These are phyloP conservation scores for Thermomucor indicae-seudaticae DNA, from an alignment of 371 early-diverging fungal species.

Conservation along the genomic window DNA sequence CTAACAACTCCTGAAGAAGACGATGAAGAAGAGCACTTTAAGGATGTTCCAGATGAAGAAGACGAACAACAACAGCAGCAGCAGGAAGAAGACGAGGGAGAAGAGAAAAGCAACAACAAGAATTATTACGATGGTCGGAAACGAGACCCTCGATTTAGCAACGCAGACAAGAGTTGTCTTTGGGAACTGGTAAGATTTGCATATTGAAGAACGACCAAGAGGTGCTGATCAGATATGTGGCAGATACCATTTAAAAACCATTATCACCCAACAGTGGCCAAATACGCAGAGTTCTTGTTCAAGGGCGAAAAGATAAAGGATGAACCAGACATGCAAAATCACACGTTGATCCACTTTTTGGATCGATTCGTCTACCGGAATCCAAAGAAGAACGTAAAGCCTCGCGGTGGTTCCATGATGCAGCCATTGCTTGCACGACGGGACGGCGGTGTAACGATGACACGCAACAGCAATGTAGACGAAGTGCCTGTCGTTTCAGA, in stretches of 20 bases:
- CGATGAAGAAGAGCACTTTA: slow-evolving; percentile 58
- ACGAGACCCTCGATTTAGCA: slow-evolving; percentile 82
- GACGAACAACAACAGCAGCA: slow-evolving; percentile 29
- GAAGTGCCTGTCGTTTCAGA: slow-evolving; percentile 54
- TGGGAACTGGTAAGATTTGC: slow-evolving; percentile 84
- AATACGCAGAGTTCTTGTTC: slow-evolving; percentile 74
- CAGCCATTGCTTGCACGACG: slow-evolving; percentile 49
- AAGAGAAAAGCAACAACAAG: slow-evolving; percentile 12
- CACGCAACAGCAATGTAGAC: slow-evolving; percentile 35
- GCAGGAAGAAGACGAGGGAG: slow-evolving; percentile 12
- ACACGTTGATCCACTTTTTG: slow-evolving; percentile 89
- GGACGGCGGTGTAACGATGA: slow-evolving; percentile 44
- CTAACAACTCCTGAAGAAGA: slow-evolving; percentile 70
- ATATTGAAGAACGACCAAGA: background rate
- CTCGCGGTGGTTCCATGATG: slow-evolving; percentile 60
- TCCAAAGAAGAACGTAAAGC: slow-evolving; percentile 68
- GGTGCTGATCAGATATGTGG: slow-evolving; percentile 1
- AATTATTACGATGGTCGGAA: slow-evolving; percentile 75
- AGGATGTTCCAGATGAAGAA: slow-evolving; percentile 40
- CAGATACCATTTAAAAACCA: slow-evolving; percentile 68
- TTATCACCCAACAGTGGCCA: slow-evolving; percentile 89
- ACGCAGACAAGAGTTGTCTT: slow-evolving; percentile 78
- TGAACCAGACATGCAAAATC: slow-evolving; percentile 83
- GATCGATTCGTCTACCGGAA: slow-evolving; percentile 95
- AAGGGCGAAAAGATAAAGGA: slow-evolving; percentile 64